A percentile compares a stretch with the other conserved stretches of the same genome.
These are phyloP conservation scores for Apiotrichum montevideense DNA, from an alignment of 1,284 basidiomycete genomes.

Conservation along the genomic window DNA sequence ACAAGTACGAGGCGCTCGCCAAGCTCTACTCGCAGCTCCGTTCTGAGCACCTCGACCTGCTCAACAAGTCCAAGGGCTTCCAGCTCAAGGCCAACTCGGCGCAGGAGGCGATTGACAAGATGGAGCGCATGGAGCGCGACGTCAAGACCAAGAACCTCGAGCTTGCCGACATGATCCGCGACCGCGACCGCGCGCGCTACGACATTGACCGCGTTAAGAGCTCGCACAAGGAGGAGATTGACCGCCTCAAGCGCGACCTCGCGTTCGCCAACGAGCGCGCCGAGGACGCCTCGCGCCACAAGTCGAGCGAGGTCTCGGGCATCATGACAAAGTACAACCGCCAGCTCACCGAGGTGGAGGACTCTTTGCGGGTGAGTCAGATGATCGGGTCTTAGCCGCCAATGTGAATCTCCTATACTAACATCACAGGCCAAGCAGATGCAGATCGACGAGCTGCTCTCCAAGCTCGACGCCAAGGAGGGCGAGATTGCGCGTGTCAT, in stretches of 20 bases:
- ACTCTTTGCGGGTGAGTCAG: slow-evolving; percentile 70
- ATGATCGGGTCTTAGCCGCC: background rate
- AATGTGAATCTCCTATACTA: slow-evolving; percentile 7
- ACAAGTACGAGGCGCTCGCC: slow-evolving; percentile 97
- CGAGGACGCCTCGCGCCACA: slow-evolving; percentile 84
- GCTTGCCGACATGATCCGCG: slow-evolving; percentile 97
- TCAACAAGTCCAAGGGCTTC: slow-evolving; percentile 94
- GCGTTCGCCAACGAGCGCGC: slow-evolving; percentile 97
- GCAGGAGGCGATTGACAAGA: slow-evolving; percentile 96
- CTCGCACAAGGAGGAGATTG: slow-evolving; percentile 91
- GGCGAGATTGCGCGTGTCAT: slow-evolving; percentile 71
- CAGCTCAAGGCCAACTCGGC: slow-evolving; percentile 98
- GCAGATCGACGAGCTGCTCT: slow-evolving; percentile 84
- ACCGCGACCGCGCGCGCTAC: slow-evolving; percentile 91
- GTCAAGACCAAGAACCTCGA: slow-evolving; percentile 97
- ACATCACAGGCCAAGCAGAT: slow-evolving; percentile 71
- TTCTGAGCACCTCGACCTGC: slow-evolving; percentile 94
- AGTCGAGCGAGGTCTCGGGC: slow-evolving; percentile 84
- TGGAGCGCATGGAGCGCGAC: slow-evolving; percentile 99
- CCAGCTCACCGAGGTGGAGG: slow-evolving; percentile 91
- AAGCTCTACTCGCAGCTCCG: slow-evolving; percentile 98
- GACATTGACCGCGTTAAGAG: slow-evolving; percentile 94
- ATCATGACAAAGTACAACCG: slow-evolving; percentile 93
- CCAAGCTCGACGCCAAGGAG: slow-evolving; percentile 67
- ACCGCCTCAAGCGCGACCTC: slow-evolving; percentile 86